These are phyloP conservation scores for Penicillium digitatum DNA, from an alignment of 2,329 filamentous ascomycete species.

Conservation along the genomic window DNA sequence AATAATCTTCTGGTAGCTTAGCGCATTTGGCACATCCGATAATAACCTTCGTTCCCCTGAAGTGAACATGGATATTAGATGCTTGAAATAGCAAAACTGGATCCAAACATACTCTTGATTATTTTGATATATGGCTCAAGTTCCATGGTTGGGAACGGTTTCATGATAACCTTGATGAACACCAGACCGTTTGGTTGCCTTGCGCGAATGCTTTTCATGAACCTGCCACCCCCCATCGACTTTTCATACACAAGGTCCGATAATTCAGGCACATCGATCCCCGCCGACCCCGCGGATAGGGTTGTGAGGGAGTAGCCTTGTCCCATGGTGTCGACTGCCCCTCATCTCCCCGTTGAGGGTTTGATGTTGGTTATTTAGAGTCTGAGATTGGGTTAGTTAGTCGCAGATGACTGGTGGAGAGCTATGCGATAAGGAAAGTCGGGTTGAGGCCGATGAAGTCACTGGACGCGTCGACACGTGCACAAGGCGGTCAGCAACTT, in stretches of 20 bases:
- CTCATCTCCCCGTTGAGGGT: conserved; percentile 28
- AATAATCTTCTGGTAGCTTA: conserved; percentile 83
- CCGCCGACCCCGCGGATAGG: conserved; percentile 83
- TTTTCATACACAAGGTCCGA: conserved; percentile 88
- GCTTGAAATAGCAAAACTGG: neutral
- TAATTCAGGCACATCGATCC: conserved; percentile 90
- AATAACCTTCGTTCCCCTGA: conserved; percentile 74
- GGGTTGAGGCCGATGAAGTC: conserved; percentile 19
- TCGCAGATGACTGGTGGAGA: neutral
- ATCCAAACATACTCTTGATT: conserved; percentile 61
- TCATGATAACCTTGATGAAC: conserved; percentile 90
- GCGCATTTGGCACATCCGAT: conserved; percentile 80
- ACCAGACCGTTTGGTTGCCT: conserved; percentile 86
- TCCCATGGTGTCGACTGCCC: conserved; percentile 62
- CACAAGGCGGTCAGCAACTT: conserved; percentile 20
- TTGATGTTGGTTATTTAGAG: neutral
- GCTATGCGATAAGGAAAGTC: conserved; percentile 3
- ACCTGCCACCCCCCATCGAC: conserved; percentile 83
- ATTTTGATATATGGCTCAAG: conserved; percentile 73
- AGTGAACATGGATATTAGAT: conserved; percentile 3
- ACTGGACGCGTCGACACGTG: conserved; percentile 21
- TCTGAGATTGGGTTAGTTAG: neutral
- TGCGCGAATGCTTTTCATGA: conserved; percentile 94
- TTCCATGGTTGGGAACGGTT: conserved; percentile 78
- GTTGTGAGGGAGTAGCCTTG: conserved; percentile 94